A percentile compares a stretch with the other conserved stretches of the same genome.
phyloP scores from a whole-genome alignment of 2,329 filamentous ascomycete species.

The Cordyceps farinosa region DNA sequence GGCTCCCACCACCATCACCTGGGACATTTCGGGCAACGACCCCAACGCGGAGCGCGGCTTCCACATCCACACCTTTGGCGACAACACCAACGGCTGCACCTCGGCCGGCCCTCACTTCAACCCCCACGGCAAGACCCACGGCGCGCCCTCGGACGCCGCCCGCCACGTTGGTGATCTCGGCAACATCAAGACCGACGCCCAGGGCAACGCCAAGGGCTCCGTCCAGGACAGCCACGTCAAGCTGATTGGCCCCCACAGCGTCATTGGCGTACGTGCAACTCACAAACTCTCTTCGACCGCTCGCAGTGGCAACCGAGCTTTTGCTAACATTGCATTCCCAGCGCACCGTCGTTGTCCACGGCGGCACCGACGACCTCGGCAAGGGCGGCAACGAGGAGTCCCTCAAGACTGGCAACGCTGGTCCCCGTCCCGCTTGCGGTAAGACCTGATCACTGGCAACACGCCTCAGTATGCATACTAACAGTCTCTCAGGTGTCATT shows the following conservation, averaged over 20 bases:
- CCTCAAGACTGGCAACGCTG: conserved; percentile 97
- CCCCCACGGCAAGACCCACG: conserved; percentile 88
- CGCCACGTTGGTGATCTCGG: conserved; percentile 97
- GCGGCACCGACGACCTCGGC: conserved; percentile 94
- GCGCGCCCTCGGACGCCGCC: conserved; percentile 73
- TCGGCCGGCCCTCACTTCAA: conserved; percentile 99
- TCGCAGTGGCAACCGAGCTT: not conserved
- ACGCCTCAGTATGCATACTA: conserved; percentile 15
- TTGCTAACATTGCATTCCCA: conserved; percentile 32
- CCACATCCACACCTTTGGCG: conserved; percentile 98
- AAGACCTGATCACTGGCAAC: conserved; percentile 33
- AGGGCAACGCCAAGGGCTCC: conserved; percentile 84
- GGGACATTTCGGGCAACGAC: conserved; percentile 90
- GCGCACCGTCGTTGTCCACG: conserved; percentile 94
- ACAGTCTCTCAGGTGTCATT: conserved; percentile 64
- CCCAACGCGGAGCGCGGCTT: conserved; percentile 95
- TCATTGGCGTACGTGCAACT: conserved; percentile 71
- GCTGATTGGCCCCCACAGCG: conserved; percentile 92
- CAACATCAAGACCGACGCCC: conserved; percentile 91
- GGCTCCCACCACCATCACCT: conserved; percentile 79
- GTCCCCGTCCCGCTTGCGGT: conserved; percentile 90
- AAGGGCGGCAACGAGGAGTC: conserved; percentile 90
- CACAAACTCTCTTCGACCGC: too few species aligned
- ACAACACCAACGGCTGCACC: conserved; percentile 99
- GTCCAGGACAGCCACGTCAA: conserved; percentile 81